Conservation (phyloP, 75 land plant species). For the Cryptomeria japonica region DNA sequence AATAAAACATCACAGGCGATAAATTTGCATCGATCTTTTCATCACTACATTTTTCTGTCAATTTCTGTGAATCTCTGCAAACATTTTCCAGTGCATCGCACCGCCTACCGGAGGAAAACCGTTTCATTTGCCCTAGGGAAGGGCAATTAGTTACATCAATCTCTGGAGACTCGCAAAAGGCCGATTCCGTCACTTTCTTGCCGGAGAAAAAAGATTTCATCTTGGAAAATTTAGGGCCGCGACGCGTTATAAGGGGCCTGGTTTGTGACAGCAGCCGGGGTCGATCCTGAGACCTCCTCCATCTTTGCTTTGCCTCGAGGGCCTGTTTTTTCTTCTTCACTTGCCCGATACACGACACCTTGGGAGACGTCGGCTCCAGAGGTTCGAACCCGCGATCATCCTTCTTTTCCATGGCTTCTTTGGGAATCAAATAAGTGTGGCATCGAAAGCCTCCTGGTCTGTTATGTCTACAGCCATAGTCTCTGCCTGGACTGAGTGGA, state of each 20-base stretch:
- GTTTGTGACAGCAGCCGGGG: neutral
- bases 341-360: slow-evolving; percentile 59
- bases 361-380: slow-evolving; percentile 59
- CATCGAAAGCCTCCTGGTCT: neutral
- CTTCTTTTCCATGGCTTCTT: slow-evolving; percentile 24
- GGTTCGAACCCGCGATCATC: slow-evolving; percentile 3
- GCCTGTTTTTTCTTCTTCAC: slow-evolving; percentile 45
- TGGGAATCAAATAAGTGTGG: slow-evolving; percentile 33
- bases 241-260: neutral
- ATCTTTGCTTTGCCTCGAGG: neutral
- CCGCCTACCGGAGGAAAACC: slow-evolving; percentile 35
- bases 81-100: slow-evolving; percentile 24
- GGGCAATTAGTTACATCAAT: slow-evolving; percentile 2
- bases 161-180: neutral
- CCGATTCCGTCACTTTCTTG: neutral
- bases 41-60: neutral
- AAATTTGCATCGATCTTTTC: neutral
- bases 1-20: slow-evolving; percentile 1
- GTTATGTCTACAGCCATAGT: neutral
- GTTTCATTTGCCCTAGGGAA: slow-evolving; percentile 30
- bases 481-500: neutral
- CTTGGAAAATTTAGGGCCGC: neutral
- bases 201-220: neutral
- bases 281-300: neutral
- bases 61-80: neutral